A percentile compares a stretch with the other conserved stretches of the same genome.
These are phyloP conservation scores for Trapa bicornis DNA, from an alignment of 345 rosid species.

Conservation along the genomic window DNA sequence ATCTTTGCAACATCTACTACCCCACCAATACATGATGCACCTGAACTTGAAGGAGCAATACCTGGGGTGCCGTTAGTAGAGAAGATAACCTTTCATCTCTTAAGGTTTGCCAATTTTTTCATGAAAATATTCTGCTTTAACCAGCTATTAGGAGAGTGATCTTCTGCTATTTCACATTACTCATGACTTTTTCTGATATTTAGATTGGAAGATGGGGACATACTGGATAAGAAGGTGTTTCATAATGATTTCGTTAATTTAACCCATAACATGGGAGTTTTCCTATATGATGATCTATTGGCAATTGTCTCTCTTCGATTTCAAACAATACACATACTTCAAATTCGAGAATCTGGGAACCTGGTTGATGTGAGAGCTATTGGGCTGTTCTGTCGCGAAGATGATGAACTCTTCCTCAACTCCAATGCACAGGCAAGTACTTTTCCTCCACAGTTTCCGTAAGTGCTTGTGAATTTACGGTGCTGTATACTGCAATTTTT, in stretches of 20 bases:
- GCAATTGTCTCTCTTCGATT: constrained; percentile 77
- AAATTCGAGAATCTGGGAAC: constrained; percentile 79
- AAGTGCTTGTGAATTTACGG: neutral
- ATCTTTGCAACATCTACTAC: constrained; percentile 85
- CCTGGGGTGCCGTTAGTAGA: constrained; percentile 80
- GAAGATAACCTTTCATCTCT: constrained; percentile 66
- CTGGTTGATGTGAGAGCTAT: constrained; percentile 83
- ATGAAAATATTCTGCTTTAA: neutral
- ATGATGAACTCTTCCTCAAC: constrained; percentile 83
- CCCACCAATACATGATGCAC: constrained; percentile 75
- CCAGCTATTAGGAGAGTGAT: neutral
- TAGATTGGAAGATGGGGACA: constrained; percentile 79
- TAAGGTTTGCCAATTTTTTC: constrained; percentile 31
- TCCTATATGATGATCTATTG: constrained; percentile 79
- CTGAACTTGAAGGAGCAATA: constrained; percentile 53
- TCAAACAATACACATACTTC: constrained; percentile 81
- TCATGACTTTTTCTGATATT: constrained; percentile 5
- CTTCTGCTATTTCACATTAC: constrained; percentile 1
- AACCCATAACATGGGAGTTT: constrained; percentile 71
- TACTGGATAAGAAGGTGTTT: constrained; percentile 75
- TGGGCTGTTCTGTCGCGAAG: constrained; percentile 78
- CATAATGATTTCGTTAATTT: constrained; percentile 69
- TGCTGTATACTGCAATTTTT: neutral
- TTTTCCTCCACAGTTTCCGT: neutral
- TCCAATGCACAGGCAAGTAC: constrained; percentile 61